phyloP scores from a whole-genome alignment of 2,329 filamentous ascomycete genomes.

The Trematosphaeria pertusa region DNA sequence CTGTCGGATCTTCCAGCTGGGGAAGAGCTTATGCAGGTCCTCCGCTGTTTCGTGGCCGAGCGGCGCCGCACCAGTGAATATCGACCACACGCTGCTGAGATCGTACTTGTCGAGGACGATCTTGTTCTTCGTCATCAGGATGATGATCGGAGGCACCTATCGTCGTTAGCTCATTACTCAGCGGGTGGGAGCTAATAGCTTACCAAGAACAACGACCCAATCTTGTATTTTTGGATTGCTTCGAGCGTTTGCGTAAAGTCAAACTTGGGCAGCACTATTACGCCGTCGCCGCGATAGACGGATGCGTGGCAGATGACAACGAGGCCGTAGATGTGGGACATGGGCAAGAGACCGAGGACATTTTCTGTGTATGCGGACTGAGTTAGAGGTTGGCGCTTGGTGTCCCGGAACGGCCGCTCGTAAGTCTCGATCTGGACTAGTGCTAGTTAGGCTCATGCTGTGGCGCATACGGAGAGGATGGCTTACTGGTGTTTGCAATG shows the following conservation, averaged over 20 bases:
- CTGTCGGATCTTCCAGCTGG: conserved; percentile 71
- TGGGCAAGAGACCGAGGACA: conserved; percentile 73
- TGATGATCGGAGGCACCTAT: conserved; percentile 81
- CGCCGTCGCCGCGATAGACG: conserved; percentile 74
- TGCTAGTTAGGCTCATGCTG: conserved; percentile 5
- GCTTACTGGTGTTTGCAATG: conserved; percentile 69
- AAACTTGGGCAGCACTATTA: conserved; percentile 77
- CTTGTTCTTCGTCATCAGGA: conserved; percentile 73
- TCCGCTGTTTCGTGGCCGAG: conserved; percentile 75
- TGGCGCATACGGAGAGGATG: background rate
- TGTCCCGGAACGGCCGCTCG: conserved; percentile 56
- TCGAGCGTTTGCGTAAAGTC: conserved; percentile 71
- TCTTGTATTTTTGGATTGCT: conserved; percentile 72
- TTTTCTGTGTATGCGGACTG: conserved; percentile 59
- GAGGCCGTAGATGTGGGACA: conserved; percentile 83
- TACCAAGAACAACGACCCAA: conserved; percentile 71
- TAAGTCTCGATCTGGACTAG: conserved; percentile 64
- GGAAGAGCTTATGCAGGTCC: conserved; percentile 67
- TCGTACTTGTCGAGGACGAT: conserved; percentile 71
- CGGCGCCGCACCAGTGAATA: conserved; percentile 81
- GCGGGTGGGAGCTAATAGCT: conserved; percentile 24
- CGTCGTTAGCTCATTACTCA: conserved; percentile 13
- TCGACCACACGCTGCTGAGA: conserved; percentile 67
- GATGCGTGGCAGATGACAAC: conserved; percentile 72
- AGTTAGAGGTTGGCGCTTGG: conserved; percentile 46